These are phyloP conservation scores for Plasmodium fragile DNA, from an alignment of 169 alveolate species.

Conservation along the genomic window DNA sequence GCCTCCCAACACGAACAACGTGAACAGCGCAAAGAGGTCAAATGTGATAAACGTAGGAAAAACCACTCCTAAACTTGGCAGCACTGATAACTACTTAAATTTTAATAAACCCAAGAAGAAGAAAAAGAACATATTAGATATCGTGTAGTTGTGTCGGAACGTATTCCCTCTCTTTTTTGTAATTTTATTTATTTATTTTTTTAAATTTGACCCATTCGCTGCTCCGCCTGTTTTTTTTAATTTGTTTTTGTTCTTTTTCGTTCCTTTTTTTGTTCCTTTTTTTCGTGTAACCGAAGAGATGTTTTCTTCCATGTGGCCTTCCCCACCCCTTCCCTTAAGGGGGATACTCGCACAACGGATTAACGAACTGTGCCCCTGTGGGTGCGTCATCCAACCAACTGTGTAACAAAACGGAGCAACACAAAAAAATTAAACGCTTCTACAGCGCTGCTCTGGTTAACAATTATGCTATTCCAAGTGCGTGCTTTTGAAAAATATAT, in stretches of 20 bases:
- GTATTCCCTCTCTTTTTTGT: background rate
- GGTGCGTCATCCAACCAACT: background rate
- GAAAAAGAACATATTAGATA: constrained; percentile 40
- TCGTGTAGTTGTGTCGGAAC: constrained; percentile 11
- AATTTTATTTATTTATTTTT: background rate
- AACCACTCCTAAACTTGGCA: background rate
- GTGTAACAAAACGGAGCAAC: background rate
- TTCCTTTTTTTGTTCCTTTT: background rate
- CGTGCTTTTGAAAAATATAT: background rate
- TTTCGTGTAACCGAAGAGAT: background rate
- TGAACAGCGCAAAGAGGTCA: background rate
- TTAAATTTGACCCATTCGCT: background rate
- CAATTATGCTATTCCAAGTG: background rate
- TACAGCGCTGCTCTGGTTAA: background rate
- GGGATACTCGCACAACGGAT: background rate
- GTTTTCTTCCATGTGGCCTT: background rate
- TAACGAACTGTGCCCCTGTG: background rate
- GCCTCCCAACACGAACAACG: background rate
- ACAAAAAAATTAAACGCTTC: background rate
- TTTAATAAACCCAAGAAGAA: constrained; percentile 51
- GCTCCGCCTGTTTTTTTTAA: background rate
- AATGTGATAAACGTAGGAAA: background rate
- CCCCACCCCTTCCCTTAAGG: background rate
- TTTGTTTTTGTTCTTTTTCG: background rate
- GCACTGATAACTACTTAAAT: constrained; percentile 32